Evolutionary conservation across 148 eudicot species (phyloP).

Genomic region (Polygonum aviculare): DNA sequence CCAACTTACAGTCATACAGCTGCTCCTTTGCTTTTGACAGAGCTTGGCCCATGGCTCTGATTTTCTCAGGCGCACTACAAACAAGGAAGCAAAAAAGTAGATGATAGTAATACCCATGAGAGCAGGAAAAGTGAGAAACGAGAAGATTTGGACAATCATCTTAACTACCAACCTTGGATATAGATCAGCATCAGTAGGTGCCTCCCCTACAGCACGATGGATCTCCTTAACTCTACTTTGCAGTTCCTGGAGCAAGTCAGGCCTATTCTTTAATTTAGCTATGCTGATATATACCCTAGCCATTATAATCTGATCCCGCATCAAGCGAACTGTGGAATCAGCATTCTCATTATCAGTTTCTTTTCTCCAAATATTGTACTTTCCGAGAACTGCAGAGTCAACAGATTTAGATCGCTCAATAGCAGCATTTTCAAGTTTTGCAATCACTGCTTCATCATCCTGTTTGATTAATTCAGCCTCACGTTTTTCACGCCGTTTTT

Average conservation of each 20-base stretch:
- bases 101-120: background rate
- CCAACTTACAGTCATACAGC: constrained; percentile 63
- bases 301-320: constrained; percentile 94
- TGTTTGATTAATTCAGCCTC: constrained; percentile 67
- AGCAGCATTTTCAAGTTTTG: constrained; percentile 94
- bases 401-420: constrained; percentile 88
- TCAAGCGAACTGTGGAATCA: constrained; percentile 78
- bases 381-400: constrained; percentile 90
- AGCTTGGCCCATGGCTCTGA: constrained; percentile 69
- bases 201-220: constrained; percentile 87
- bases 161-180: constrained; percentile 44
- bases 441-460: constrained; percentile 55
- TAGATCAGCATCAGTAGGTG: constrained; percentile 64
- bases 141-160: background rate
- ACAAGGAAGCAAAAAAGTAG: background rate
- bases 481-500: constrained; percentile 69
- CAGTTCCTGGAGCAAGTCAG: constrained; percentile 62
- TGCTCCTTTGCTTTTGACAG: constrained; percentile 67
- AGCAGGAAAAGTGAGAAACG: background rate
- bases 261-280: constrained; percentile 72
- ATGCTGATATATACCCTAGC: constrained; percentile 79
- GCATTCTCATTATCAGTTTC: constrained; percentile 81
- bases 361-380: constrained; percentile 89
- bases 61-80: constrained; percentile 60
- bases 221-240: constrained; percentile 81